These are phyloP conservation scores for Lumnitzera littorea DNA, from an alignment of 345 rosid genomes.

Conservation along the genomic window DNA sequence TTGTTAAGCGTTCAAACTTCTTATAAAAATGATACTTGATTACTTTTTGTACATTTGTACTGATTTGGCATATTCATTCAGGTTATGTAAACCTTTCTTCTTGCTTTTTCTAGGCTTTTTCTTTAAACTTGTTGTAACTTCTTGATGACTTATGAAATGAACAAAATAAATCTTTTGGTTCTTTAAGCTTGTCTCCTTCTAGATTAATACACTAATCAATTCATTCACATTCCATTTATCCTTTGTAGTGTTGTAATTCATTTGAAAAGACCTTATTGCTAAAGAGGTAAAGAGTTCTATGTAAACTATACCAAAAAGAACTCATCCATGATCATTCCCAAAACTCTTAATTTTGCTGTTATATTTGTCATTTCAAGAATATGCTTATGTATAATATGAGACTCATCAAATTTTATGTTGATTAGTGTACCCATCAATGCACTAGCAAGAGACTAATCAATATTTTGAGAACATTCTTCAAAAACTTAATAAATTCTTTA, in stretches of 20 bases:
- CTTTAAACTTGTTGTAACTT: neutral
- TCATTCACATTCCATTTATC: neutral
- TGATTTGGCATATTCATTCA: no score
- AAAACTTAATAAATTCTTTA: neutral
- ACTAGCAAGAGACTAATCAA: neutral
- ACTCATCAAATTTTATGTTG: slow-evolving; percentile 14
- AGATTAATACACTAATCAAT: slow-evolving; percentile 1
- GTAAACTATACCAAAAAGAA: neutral
- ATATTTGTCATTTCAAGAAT: slow-evolving; percentile 8
- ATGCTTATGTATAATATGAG: slow-evolving; percentile 15
- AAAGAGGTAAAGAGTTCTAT: no score
- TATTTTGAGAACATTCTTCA: slow-evolving; percentile 4
- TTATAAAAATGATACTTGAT: no score
- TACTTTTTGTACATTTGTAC: no score
- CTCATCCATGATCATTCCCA: neutral
- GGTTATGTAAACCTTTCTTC: neutral
- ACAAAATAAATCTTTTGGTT: neutral
- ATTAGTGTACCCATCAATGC: slow-evolving; percentile 6
- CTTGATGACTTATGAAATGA: neutral
- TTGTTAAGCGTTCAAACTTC: no score
- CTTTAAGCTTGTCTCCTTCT: slow-evolving; percentile 8
- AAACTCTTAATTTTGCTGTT: neutral
- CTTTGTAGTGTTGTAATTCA: no score
- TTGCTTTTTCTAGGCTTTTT: neutral
- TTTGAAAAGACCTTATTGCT: no score